These are phyloP conservation scores for Ambispora gerdemannii DNA, from an alignment of 192 early-diverging fungal species.

Conservation along the genomic window DNA sequence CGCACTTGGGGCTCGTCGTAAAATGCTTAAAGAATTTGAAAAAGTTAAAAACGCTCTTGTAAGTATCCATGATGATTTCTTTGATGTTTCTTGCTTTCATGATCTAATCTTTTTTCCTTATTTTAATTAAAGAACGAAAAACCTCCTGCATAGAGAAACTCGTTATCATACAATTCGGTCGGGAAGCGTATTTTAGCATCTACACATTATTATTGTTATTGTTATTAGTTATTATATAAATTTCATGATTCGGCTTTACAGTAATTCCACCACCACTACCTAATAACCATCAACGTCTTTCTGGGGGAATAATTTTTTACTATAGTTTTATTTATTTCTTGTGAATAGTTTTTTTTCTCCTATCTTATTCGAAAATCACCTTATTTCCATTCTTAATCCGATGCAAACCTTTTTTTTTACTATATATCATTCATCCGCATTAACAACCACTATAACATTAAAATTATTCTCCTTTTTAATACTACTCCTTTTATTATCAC, in stretches of 20 bases:
- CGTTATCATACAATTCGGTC: neutral
- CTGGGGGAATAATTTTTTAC: neutral
- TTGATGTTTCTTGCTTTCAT: neutral
- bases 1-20: conserved; percentile 91
- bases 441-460: too few relatives aligned
- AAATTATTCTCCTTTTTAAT: too few relatives aligned
- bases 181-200: neutral
- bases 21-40: conserved; percentile 97
- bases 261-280: neutral
- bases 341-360: conserved; percentile 22
- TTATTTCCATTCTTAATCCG: neutral
- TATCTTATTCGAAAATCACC: neutral
- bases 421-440: conserved; percentile 1
- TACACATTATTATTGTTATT: neutral
- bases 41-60: conserved; percentile 52
- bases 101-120: neutral
- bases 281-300: neutral
- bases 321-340: conserved; percentile 19
- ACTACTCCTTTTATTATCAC: too few relatives aligned
- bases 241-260: neutral
- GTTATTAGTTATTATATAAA: neutral
- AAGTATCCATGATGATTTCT: neutral
- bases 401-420: conserved; percentile 2
- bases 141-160: neutral
- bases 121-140: neutral